A percentile compares a stretch with the other conserved stretches of the same genome.
Evolutionary conservation across 805 yeast genomes (phyloP).

Genomic region (Cyberlindnera misumaiensis): DNA sequence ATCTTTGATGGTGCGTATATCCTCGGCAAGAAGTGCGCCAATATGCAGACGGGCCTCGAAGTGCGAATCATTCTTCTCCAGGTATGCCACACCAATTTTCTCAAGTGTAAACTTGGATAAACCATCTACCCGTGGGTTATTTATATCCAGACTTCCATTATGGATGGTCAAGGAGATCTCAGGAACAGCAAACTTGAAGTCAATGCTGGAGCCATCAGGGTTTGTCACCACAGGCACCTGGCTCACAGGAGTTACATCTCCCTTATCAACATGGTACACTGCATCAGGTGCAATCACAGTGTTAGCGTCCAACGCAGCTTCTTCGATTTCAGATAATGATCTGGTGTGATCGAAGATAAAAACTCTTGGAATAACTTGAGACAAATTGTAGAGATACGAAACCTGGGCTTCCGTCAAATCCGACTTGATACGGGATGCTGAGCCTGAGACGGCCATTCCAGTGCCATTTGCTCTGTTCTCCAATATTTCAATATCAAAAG

Average conservation of each 20-base stretch:
- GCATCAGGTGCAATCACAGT: conserved; percentile 32
- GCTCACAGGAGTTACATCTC: conserved; percentile 15
- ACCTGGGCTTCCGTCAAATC: conserved; percentile 70
- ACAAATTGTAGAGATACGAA: conserved; percentile 46
- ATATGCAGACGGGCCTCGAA: conserved; percentile 56
- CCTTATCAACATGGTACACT: conserved; percentile 18
- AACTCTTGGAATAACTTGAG: conserved; percentile 48
- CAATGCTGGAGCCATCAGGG: conserved; percentile 29
- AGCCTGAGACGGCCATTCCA: conserved; percentile 44
- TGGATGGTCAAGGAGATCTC: conserved; percentile 54
- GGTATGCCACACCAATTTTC: conserved; percentile 44
- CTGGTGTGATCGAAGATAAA: conserved; percentile 39
- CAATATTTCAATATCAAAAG: conserved; percentile 50
- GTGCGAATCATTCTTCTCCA: conserved; percentile 46
- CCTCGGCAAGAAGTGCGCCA: conserved; percentile 71
- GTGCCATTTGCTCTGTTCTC: conserved; percentile 39
- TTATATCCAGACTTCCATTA: conserved; percentile 38
- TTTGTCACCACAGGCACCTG: conserved; percentile 12
- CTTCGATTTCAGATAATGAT: conserved; percentile 45
- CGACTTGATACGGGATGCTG: conserved; percentile 55
- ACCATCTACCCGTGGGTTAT: conserved; percentile 32
- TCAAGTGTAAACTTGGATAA: conserved; percentile 56
- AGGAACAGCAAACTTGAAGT: conserved; percentile 54
- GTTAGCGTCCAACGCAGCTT: conserved; percentile 63
- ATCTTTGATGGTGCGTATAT: conserved; percentile 52